Evolutionary conservation across 495 filamentous ascomycete species (phyloP).

Genomic region (Halenospora varia): DNA sequence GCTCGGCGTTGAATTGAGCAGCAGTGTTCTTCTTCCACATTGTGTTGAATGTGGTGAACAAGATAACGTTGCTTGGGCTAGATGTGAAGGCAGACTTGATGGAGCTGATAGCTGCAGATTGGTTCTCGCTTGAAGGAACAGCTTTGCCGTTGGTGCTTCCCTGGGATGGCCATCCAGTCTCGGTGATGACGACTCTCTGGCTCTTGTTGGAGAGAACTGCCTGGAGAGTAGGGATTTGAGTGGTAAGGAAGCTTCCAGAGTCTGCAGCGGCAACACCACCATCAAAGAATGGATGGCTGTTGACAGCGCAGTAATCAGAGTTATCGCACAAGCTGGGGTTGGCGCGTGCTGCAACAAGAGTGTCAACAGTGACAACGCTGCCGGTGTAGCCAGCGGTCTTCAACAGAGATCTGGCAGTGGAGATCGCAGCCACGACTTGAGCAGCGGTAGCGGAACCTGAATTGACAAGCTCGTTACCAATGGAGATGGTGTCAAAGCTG

Average conservation of each 20-base stretch:
- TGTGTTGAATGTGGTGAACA: constrained; percentile 76
- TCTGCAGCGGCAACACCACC: constrained; percentile 45
- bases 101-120: constrained; percentile 58
- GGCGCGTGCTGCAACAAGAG: constrained; percentile 57
- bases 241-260: constrained; percentile 62
- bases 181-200: constrained; percentile 49
- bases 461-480: constrained; percentile 83
- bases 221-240: constrained; percentile 43
- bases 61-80: constrained; percentile 46
- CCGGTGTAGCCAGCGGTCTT: constrained; percentile 62
- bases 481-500: constrained; percentile 60
- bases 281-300: constrained; percentile 85
- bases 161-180: constrained; percentile 78
- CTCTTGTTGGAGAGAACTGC: constrained; percentile 28
- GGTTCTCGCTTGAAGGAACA: constrained; percentile 59
- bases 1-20: constrained; percentile 63
- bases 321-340: constrained; percentile 68
- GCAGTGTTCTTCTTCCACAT: constrained; percentile 69
- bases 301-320: constrained; percentile 76
- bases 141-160: constrained; percentile 62
- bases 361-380: constrained; percentile 76
- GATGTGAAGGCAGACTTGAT: constrained; percentile 49
- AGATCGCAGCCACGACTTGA: constrained; percentile 51
- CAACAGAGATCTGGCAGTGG: constrained; percentile 51
- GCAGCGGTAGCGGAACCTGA: constrained; percentile 45